These are phyloP conservation scores for Oryza glumipatula DNA, from an alignment of 176 grass and related monocot genomes.

Conservation along the genomic window DNA sequence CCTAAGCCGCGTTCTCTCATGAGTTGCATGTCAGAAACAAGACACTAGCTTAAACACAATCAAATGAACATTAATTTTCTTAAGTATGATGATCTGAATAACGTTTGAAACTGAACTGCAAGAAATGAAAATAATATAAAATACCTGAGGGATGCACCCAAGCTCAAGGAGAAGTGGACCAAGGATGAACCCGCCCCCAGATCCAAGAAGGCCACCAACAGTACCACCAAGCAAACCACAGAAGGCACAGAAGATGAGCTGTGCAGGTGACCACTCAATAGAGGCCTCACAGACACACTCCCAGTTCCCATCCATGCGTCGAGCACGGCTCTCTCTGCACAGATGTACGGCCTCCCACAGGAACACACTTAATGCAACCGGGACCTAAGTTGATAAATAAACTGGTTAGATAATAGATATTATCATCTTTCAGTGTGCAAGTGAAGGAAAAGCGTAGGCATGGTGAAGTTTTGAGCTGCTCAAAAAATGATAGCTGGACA, in stretches of 20 bases:
- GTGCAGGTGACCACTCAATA: slow-evolving; percentile 78
- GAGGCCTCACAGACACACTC: slow-evolving; percentile 92
- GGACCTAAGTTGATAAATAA: slow-evolving; percentile 54
- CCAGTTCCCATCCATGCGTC: slow-evolving; percentile 66
- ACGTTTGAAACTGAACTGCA: neutral
- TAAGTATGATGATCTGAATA: neutral
- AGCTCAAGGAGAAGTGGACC: slow-evolving; percentile 97
- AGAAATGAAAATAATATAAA: slow-evolving; percentile 12
- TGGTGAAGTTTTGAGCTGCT: neutral
- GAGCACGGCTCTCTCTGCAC: slow-evolving; percentile 69
- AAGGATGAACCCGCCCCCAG: slow-evolving; percentile 93
- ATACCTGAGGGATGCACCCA: slow-evolving; percentile 95
- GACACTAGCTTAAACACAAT: neutral
- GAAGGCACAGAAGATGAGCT: slow-evolving; percentile 85
- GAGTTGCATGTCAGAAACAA: neutral
- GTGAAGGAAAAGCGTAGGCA: slow-evolving; percentile 2
- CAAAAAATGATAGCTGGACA: slow-evolving; percentile 7
- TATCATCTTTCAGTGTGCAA: neutral
- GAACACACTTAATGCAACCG: slow-evolving; percentile 63
- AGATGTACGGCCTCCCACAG: slow-evolving; percentile 66
- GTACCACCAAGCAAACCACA: slow-evolving; percentile 87
- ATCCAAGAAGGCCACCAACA: slow-evolving; percentile 90
- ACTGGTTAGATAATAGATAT: slow-evolving; percentile 28
- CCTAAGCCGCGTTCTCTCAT: neutral
- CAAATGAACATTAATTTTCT: neutral